A percentile compares a stretch with the other conserved stretches of the same genome.
Evolutionary conservation across 805 yeast genomes (phyloP).

Genomic region (Metschnikowia baotianmanensis): DNA sequence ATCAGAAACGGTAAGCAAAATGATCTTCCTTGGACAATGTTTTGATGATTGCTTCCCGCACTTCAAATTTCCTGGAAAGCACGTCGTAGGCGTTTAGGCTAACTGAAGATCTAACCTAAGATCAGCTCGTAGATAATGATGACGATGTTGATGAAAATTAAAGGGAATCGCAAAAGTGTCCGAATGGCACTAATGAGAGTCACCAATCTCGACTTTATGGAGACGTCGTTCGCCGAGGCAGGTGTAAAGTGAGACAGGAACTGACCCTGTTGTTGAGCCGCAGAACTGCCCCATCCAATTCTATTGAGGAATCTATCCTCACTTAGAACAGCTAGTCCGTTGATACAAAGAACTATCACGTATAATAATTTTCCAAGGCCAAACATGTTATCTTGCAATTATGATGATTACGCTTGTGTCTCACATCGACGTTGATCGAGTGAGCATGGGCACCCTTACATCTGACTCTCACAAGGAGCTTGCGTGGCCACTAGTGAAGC

Average conservation of each 20-base stretch:
- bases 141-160: slow-evolving; percentile 62
- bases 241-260: slow-evolving; percentile 39
- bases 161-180: slow-evolving; percentile 71
- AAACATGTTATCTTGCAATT: slow-evolving; percentile 39
- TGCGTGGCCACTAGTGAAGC: too few relatives aligned
- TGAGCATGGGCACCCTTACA: slow-evolving; percentile 8
- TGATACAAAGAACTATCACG: slow-evolving; percentile 57
- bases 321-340: slow-evolving; percentile 74
- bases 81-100: background rate
- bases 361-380: slow-evolving; percentile 61
- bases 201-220: slow-evolving; percentile 58
- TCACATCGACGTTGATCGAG: background rate
- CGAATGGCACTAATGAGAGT: slow-evolving; percentile 71
- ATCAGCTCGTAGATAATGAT: slow-evolving; percentile 70
- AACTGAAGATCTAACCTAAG: slow-evolving; percentile 47
- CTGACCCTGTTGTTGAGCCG: slow-evolving; percentile 17
- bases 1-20: too few relatives aligned
- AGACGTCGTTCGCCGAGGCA: slow-evolving; percentile 34
- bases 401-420: background rate
- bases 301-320: slow-evolving; percentile 78
- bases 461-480: slow-evolving; percentile 2
- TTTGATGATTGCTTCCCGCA: too few relatives aligned
- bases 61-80: background rate
- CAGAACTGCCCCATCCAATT: slow-evolving; percentile 36
- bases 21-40: too few relatives aligned